Evolutionary conservation across 2,329 filamentous ascomycete species (phyloP), one percentile per base, ranked within the genome.

Genomic region (Colletotrichum sp.): DNA sequence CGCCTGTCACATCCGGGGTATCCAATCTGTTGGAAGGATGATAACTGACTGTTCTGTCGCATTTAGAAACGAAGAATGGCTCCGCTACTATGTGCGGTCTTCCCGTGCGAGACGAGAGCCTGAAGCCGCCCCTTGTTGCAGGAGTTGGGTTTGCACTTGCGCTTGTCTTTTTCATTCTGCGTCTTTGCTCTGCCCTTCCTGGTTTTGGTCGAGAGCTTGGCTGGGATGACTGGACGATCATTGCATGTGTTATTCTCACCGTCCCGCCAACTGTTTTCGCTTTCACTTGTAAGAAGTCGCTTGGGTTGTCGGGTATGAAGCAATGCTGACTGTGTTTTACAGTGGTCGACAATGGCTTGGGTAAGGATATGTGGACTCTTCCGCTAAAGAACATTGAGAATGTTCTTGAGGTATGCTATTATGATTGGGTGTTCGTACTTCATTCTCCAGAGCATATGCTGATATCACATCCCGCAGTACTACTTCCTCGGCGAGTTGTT

Each of bases 281-380:
- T 0, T 57, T 63, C 8, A 32, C 39, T 15, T 62, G 21, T 79
- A 66, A 77, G 63, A 16, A 8, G 0, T 21, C 18, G 7, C 13
- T 39, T 15, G 21, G 28, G 1, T 13, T 16, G 0, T 7, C 77
- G 77, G 36, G 6, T 26, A 65, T 5, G 16, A 69, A 59, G 16
- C 34, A 18, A 34, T 28, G 28, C 21, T 82, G 34, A 80, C 21
- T 79, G 68, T 78, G 82, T 16, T 18, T n/a, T 15, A 4, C 44
- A 83, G 83, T 80, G 16, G 78, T 80, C 2, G 71, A 79, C 5
- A 65, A 79, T 2, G 81, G 79, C 1, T 83, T 85, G 34, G 85
- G 85, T 5, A 81, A 83, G 15, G 85, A 86, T 62, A 82, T 86
- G 9, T 86, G 85, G 85, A 82, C 81, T 7, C 75, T 86, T 2